phyloP scores from a whole-genome alignment of 2,329 filamentous ascomycete species.

The Metarhizium sp. region DNA sequence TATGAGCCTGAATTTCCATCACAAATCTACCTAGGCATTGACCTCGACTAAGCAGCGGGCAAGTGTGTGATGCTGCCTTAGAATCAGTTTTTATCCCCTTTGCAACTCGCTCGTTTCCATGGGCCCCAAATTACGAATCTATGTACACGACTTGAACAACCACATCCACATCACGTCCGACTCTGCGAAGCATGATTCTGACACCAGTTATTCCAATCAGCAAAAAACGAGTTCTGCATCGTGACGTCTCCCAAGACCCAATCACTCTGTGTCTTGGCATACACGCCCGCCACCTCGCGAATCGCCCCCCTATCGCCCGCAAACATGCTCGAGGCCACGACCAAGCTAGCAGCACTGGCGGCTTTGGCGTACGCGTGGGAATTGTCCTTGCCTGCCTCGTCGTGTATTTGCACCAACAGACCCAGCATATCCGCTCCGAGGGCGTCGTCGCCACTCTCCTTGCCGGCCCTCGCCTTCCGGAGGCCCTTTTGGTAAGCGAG shows the following conservation, averaged over 20 bases:
- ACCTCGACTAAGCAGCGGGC: constrained; percentile 1
- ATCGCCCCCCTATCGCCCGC: constrained; percentile 42
- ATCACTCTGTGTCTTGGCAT: constrained; percentile 46
- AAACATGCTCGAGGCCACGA: constrained; percentile 55
- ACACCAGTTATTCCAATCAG: constrained; percentile 68
- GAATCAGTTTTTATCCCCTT: neutral
- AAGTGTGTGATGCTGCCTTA: neutral
- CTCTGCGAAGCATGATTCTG: constrained; percentile 34
- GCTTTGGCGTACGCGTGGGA: constrained; percentile 65
- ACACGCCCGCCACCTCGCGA: constrained; percentile 50
- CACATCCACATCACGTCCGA: constrained; percentile 4
- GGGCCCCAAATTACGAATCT: neutral
- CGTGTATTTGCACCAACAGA: constrained; percentile 59
- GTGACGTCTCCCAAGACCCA: constrained; percentile 51
- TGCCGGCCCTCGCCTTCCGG: constrained; percentile 39
- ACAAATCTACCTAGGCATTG: too few species aligned
- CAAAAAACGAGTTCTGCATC: constrained; percentile 57
- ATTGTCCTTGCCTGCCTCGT: constrained; percentile 51
- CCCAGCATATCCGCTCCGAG: constrained; percentile 36
- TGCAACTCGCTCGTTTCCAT: neutral
- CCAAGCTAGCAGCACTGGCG: constrained; percentile 63
- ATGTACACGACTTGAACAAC: neutral
- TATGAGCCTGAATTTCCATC: too few species aligned
- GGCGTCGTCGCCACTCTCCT: constrained; percentile 16
- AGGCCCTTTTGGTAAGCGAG: constrained; percentile 60